phyloP scores from a whole-genome alignment of 176 grass and related monocot genomes.

The Carex scoparia region DNA sequence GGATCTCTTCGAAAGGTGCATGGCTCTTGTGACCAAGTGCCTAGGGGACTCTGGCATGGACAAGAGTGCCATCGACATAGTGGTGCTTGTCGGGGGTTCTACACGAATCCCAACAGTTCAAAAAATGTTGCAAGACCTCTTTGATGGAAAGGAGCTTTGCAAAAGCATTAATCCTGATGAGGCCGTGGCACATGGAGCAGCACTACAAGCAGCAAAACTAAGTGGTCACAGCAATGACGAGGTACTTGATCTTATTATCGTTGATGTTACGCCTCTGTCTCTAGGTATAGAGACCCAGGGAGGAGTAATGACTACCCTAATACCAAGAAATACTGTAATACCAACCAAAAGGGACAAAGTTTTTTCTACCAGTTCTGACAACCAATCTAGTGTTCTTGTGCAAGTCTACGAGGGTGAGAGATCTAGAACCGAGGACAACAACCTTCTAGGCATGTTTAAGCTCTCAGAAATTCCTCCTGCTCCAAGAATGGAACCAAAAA shows the following conservation, averaged over 20 bases:
- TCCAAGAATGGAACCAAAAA: too few relatives aligned
- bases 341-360: background rate
- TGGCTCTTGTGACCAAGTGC: conserved; percentile 33
- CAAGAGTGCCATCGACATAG: conserved; percentile 23
- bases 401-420: too few relatives aligned
- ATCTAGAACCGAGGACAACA: too few relatives aligned
- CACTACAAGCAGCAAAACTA: conserved; percentile 16
- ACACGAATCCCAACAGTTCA: conserved; percentile 30
- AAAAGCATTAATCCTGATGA: conserved; percentile 32
- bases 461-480: too few relatives aligned
- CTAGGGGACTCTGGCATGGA: conserved; percentile 20
- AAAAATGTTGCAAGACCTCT: conserved; percentile 19
- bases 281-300: conserved; percentile 27
- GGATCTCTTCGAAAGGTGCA: conserved; percentile 45
- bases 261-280: conserved; percentile 19
- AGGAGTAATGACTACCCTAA: conserved; percentile 20
- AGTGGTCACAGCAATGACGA: background rate
- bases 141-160: conserved; percentile 28
- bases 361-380: background rate
- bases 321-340: conserved; percentile 27
- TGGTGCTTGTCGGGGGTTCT: conserved; percentile 37
- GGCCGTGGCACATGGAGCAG: conserved; percentile 25
- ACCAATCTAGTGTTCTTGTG: too few relatives aligned
- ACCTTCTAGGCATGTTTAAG: too few relatives aligned
- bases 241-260: conserved; percentile 21